Evolutionary conservation across 768 basidiomycete genomes (phyloP).

Genomic region (Podaxis mareebaensis): DNA sequence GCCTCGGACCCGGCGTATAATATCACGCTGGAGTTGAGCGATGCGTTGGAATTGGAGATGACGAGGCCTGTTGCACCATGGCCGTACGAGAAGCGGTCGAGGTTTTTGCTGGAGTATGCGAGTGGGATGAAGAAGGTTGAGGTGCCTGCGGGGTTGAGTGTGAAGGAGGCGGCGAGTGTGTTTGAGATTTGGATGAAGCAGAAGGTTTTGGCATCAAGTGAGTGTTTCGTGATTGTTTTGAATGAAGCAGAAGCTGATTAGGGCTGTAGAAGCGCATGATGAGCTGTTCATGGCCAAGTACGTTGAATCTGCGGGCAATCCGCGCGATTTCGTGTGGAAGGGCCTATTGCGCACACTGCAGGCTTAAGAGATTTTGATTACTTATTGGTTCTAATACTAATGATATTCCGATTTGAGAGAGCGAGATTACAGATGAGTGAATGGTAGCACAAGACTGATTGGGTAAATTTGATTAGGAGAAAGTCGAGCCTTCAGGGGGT

Average conservation of each 20-base stretch:
- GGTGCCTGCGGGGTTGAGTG: conserved; percentile 34
- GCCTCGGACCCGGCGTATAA: conserved; percentile 58
- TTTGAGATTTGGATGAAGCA: conserved; percentile 50
- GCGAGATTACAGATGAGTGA: neutral
- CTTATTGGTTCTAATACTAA: neutral
- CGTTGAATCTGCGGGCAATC: conserved; percentile 75
- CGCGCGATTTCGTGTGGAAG: conserved; percentile 75
- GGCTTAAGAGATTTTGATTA: neutral
- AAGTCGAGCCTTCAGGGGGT: conserved; percentile 84
- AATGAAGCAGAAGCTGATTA: too few relatives aligned
- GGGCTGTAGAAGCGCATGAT: conserved; percentile 44
- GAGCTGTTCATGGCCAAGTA: conserved; percentile 80
- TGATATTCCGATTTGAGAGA: neutral
- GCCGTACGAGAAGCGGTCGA: conserved; percentile 58
- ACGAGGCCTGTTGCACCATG: conserved; percentile 23
- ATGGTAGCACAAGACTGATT: neutral
- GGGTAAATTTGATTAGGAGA: conserved; percentile 35
- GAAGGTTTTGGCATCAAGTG: neutral
- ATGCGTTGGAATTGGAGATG: conserved; percentile 53
- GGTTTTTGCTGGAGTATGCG: conserved; percentile 51
- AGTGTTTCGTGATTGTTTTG: neutral
- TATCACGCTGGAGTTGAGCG: conserved; percentile 62
- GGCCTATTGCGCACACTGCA: conserved; percentile 36
- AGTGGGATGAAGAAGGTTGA: conserved; percentile 17
- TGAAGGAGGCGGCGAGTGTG: conserved; percentile 70